Evolutionary conservation across 257 asterid genomes (phyloP).

Genomic region (Cynanchum wilfordii): DNA sequence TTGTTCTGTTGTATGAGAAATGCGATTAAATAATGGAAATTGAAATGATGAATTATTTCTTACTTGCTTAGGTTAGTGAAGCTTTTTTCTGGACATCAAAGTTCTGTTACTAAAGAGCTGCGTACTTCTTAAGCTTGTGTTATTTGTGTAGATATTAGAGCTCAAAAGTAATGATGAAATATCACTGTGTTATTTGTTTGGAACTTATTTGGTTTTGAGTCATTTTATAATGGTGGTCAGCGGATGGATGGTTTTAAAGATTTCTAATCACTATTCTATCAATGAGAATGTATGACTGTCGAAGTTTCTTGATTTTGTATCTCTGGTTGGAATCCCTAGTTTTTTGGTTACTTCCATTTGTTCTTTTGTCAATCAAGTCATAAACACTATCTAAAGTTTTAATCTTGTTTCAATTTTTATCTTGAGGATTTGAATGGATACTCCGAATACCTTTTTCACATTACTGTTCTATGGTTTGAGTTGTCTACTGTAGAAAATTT

Average conservation of each 20-base stretch:
- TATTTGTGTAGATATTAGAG: background rate
- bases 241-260: background rate
- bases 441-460: background rate
- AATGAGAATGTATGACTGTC: background rate
- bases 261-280: background rate
- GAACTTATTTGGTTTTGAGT: background rate
- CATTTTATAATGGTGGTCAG: background rate
- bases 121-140: background rate
- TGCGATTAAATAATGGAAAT: no score
- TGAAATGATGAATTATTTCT: background rate
- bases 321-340: background rate
- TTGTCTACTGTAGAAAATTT: background rate
- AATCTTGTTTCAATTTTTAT: background rate
- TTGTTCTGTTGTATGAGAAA: background rate
- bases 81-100: background rate
- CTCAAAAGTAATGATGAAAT: background rate
- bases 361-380: background rate
- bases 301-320: background rate
- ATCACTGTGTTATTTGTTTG: background rate
- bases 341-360: background rate
- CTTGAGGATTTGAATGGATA: background rate
- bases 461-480: background rate
- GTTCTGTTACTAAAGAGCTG: background rate
- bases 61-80: background rate
- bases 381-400: background rate